phyloP scores from a whole-genome alignment of 108 stramenopile species.

The Pseudonitzschia delicatissima region DNA sequence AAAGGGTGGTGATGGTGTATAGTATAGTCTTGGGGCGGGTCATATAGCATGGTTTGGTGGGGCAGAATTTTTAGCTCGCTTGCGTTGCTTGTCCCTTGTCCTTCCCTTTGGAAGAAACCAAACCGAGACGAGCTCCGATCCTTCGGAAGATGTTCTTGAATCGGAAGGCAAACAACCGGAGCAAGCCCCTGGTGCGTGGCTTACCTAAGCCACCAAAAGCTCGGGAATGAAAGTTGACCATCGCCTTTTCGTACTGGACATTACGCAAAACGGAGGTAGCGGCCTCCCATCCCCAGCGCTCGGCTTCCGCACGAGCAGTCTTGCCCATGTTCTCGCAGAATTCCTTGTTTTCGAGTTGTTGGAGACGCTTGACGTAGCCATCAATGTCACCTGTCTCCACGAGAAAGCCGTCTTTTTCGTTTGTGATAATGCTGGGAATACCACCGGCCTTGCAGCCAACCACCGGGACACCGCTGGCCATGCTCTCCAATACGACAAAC shows the following conservation, averaged over 20 bases:
- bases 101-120: background rate
- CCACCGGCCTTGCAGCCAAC: conserved; percentile 78
- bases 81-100: background rate
- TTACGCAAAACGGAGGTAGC: conserved; percentile 83
- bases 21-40: no score
- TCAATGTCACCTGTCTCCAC: conserved; percentile 56
- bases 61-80: background rate
- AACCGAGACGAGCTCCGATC: conserved; percentile 1
- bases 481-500: conserved; percentile 88
- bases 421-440: conserved; percentile 72
- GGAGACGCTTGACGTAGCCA: conserved; percentile 49
- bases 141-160: conserved; percentile 22
- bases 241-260: conserved; percentile 82
- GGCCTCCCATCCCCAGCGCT: conserved; percentile 89
- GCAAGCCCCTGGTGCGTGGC: conserved; percentile 46
- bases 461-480: conserved; percentile 89
- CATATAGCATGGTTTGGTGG: no score
- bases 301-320: conserved; percentile 74
- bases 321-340: conserved; percentile 65
- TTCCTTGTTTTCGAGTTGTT: conserved; percentile 47
- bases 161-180: conserved; percentile 29
- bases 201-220: conserved; percentile 80
- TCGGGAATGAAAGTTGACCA: conserved; percentile 79
- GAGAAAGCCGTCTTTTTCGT: conserved; percentile 72
- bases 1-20: no score